A percentile compares a stretch with the other conserved stretches of the same genome.
Conservation (phyloP, 106 monocot species). For the Dendrobium officinale region DNA sequence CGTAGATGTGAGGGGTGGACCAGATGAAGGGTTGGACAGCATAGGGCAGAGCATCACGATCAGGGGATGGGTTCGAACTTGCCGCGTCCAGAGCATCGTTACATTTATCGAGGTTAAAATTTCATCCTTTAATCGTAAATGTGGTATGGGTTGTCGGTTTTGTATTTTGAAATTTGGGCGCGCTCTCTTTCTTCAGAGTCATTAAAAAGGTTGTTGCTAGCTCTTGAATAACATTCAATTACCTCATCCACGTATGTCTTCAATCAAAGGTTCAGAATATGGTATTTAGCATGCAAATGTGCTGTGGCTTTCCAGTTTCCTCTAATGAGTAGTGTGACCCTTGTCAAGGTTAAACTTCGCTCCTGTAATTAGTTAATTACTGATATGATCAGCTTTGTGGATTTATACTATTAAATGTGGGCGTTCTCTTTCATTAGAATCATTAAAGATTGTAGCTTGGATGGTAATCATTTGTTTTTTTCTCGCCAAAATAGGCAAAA, state of each 20-base stretch:
- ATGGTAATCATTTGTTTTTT: background rate
- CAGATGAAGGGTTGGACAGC: constrained; percentile 49
- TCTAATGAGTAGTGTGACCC: too few species aligned
- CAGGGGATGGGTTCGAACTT: constrained; percentile 91
- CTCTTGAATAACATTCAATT: background rate
- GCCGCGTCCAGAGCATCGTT: constrained; percentile 79
- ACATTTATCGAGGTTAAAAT: constrained; percentile 81
- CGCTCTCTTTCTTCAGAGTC: background rate
- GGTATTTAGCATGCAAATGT: background rate
- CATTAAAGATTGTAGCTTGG: background rate
- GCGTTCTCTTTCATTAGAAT: too few species aligned
- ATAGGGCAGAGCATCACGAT: constrained; percentile 53
- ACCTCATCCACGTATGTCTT: background rate
- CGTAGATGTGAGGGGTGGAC: constrained; percentile 68
- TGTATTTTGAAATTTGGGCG: background rate
- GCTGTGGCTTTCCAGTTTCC: background rate
- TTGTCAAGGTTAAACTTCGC: too few species aligned
- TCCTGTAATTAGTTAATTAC: too few species aligned
- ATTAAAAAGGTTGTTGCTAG: background rate
- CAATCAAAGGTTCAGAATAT: background rate
- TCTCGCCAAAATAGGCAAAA: background rate
- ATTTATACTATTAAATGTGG: too few species aligned
- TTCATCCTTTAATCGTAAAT: background rate
- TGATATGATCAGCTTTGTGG: too few species aligned
- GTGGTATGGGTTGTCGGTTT: background rate